Percentiles rank a stretch among this genome's conserved stretches.
Evolutionary conservation across 345 rosid genomes (phyloP).

Genomic region (Pugionium cornutum): DNA sequence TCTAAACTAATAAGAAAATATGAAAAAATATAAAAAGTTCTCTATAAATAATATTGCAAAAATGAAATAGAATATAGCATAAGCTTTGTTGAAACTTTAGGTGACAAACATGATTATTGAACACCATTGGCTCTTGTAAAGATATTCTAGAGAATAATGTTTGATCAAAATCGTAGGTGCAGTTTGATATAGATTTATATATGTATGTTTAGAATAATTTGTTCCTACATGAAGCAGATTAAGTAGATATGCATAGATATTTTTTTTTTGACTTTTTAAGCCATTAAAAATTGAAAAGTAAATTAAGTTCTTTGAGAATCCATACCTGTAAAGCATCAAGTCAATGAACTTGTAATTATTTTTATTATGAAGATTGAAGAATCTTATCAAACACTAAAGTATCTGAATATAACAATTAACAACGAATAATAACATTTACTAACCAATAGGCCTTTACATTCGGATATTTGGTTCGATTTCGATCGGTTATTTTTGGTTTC

Average conservation of each 20-base stretch:
- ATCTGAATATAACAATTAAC: neutral
- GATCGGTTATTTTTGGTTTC: too few species aligned
- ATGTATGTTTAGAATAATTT: conserved; percentile 11
- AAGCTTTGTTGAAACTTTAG: conserved; percentile 33
- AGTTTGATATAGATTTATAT: neutral
- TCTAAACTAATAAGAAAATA: neutral
- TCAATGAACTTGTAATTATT: conserved; percentile 7
- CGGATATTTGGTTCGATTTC: too few species aligned
- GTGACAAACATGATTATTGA: conserved; percentile 29
- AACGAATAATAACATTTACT: neutral
- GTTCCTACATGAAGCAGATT: conserved; percentile 10
- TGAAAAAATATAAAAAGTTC: neutral
- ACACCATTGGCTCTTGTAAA: conserved; percentile 30
- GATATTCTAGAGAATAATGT: conserved; percentile 20
- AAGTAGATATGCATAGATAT: conserved; percentile 14
- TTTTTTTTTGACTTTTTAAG: conserved; percentile 14
- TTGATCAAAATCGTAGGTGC: neutral
- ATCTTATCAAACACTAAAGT: conserved; percentile 29
- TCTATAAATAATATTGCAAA: neutral
- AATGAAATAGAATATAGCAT: conserved; percentile 17
- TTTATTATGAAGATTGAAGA: conserved; percentile 24
- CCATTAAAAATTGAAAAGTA: conserved; percentile 29
- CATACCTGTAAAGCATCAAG: conserved; percentile 21
- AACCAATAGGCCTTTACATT: too few species aligned
- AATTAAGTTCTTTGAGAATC: conserved; percentile 24